Conservation (phyloP, 345 rosid genomes). For the Geranium rotundifolium region DNA sequence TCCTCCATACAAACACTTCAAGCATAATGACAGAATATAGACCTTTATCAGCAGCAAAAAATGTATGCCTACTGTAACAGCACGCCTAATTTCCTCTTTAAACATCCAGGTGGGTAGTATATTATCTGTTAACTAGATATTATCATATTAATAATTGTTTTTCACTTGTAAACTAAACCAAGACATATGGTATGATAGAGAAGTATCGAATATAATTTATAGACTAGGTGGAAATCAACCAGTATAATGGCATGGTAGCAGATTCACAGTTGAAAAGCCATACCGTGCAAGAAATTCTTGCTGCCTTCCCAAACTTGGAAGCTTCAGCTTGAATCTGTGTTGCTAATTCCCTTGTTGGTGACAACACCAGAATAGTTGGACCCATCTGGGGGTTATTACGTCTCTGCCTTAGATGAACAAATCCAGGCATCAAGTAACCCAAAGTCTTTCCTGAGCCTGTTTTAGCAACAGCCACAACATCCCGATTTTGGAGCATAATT, state of each 20-base stretch:
- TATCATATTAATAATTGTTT: neutral
- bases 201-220: neutral
- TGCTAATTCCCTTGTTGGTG: slow-evolving; percentile 98
- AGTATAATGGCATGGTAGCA: neutral
- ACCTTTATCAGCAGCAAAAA: neutral
- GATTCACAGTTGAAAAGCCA: slow-evolving; percentile 7
- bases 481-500: slow-evolving; percentile 74
- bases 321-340: slow-evolving; percentile 97
- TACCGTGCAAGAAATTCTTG: slow-evolving; percentile 87
- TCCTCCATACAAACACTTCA: slow-evolving; percentile 93
- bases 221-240: neutral
- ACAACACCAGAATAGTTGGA: slow-evolving; percentile 79
- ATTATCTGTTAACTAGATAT: neutral
- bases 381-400: slow-evolving; percentile 66
- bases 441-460: slow-evolving; percentile 97
- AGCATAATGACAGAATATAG: slow-evolving; percentile 5
- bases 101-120: neutral
- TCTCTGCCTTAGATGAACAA: slow-evolving; percentile 63
- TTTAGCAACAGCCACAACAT: slow-evolving; percentile 93
- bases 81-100: too few relatives aligned
- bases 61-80: neutral
- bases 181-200: neutral
- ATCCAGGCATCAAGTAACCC: slow-evolving; percentile 88
- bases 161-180: neutral
- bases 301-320: slow-evolving; percentile 80